These are phyloP conservation scores for Paxillus rubicundulus DNA, from an alignment of 768 basidiomycete genomes.

Conservation along the genomic window DNA sequence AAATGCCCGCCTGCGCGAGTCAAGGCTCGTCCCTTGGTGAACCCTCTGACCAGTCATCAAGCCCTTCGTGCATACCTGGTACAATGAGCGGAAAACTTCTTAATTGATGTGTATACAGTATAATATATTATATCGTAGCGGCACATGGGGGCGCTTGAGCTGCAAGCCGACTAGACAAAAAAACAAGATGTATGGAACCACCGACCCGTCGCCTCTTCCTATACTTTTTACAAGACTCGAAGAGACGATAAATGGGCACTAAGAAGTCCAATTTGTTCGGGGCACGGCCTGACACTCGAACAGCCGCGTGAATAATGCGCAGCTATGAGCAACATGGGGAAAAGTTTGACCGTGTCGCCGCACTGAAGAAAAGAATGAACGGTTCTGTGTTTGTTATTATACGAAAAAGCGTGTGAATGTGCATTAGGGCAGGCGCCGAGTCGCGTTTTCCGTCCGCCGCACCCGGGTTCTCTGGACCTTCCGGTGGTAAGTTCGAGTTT, in stretches of 20 bases:
- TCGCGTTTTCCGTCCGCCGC: too few relatives aligned
- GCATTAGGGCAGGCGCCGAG: conserved; percentile 23
- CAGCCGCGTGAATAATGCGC: conserved; percentile 60
- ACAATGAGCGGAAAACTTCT: too few relatives aligned
- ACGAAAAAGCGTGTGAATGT: conserved; percentile 14
- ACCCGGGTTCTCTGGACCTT: too few relatives aligned
- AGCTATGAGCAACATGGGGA: conserved; percentile 91
- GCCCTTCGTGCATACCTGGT: too few relatives aligned
- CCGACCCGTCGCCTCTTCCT: conserved; percentile 73
- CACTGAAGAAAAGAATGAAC: conserved; percentile 45
- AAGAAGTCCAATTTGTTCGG: conserved; percentile 74
- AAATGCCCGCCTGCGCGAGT: too few relatives aligned
- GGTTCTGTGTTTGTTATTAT: not conserved
- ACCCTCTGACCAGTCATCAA: too few relatives aligned
- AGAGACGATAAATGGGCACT: conserved; percentile 69
- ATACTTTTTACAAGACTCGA: conserved; percentile 24
- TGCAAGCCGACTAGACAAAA: too few relatives aligned
- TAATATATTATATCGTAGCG: too few relatives aligned
- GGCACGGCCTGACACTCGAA: conserved; percentile 90
- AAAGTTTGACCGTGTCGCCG: conserved; percentile 77
- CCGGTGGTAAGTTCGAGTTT: too few relatives aligned
- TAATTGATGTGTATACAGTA: too few relatives aligned
- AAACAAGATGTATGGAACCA: conserved; percentile 47
- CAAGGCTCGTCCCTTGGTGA: too few relatives aligned
- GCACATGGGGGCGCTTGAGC: too few relatives aligned